Percentiles rank a stretch among this genome's conserved stretches.
These are phyloP conservation scores for Microstegium vimineum DNA, from an alignment of 176 grass and related monocot species.

Conservation along the genomic window DNA sequence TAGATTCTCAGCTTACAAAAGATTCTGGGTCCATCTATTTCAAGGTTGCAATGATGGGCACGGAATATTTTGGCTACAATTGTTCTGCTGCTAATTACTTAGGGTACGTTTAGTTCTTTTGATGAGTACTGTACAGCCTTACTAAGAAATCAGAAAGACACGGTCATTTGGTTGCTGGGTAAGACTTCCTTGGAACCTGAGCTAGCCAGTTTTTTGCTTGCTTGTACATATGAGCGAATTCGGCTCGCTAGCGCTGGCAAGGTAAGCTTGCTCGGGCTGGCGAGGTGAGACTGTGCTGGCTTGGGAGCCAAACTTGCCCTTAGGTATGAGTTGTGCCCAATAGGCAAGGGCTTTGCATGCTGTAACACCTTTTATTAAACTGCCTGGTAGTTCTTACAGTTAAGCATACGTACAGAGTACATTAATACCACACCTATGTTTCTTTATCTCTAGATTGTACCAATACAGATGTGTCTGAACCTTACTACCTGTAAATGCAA, in stretches of 20 bases:
- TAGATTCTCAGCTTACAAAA: constrained; percentile 13
- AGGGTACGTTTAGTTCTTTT: not conserved
- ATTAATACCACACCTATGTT: not conserved
- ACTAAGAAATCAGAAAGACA: not conserved
- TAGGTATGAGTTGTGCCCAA: not conserved
- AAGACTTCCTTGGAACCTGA: not conserved
- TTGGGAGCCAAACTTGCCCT: not conserved
- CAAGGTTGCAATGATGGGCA: not conserved
- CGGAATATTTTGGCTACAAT: not conserved
- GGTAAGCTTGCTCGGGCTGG: not conserved
- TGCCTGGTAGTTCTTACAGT: not conserved
- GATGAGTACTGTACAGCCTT: not conserved
- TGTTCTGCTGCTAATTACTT: not conserved
- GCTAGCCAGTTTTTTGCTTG: not conserved
- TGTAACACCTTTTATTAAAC: not conserved
- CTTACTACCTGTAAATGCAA: not conserved
- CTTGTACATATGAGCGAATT: not conserved
- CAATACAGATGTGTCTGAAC: not conserved
- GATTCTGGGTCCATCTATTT: not conserved
- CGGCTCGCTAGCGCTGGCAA: not conserved
- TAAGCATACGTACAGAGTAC: not conserved
- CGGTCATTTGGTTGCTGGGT: not conserved
- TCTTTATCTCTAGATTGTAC: not conserved
- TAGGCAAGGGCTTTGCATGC: not conserved
- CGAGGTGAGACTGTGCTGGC: not conserved